Evolutionary conservation across 2,329 filamentous ascomycete genomes (phyloP), one percentile per base, ranked within the genome.

Genomic region (Sporothrix inflata): DNA sequence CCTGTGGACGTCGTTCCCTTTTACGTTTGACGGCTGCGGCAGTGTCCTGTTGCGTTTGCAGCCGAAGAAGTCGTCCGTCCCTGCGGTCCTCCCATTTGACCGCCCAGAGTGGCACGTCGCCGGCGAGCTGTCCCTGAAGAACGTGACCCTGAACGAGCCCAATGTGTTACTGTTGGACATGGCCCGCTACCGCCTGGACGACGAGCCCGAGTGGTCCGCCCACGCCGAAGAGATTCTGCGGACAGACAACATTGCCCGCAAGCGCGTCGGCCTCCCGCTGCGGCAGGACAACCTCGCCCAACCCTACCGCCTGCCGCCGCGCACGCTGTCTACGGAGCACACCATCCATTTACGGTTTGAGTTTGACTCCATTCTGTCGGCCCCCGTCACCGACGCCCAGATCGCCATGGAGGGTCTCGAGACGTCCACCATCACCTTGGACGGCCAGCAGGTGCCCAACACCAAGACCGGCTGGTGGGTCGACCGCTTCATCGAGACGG

Each of bases 391-490:
- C 16, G 57, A 61, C 30, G 57, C 30, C 30, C 57, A 61, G 57
- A 61, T 61, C 30, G 57, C 57, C 57, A 14, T 61, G 6, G 57
- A 61, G 4, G 57, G 30, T 0, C 30, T 61, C 0, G 57, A 61
- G 16, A 61, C 57, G 16, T 30, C 57, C 57, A 61, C 27, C 30
- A 40, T 61, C 19, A 12, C 19, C 11, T 30, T 61, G 16, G 34
- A 61, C 34, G 57, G 57, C 30, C 55, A 38, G 19, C 19, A 1
- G 2, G 57, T 61, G 7, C 19, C 57, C 30, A 12, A 9, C 30
- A 61, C 57, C 19, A 61, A 61, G 57, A 61, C 57, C 14, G 57
- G 57, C 57, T 61, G 57, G 57, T 61, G 57, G 57, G 57, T 61
- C 30, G 57, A 61, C 57, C 57, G 57, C 9, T 21, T 40, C 34